These are phyloP conservation scores for Trypanosoma scelopori DNA, from an alignment of 208 protist genomes.

Conservation along the genomic window DNA sequence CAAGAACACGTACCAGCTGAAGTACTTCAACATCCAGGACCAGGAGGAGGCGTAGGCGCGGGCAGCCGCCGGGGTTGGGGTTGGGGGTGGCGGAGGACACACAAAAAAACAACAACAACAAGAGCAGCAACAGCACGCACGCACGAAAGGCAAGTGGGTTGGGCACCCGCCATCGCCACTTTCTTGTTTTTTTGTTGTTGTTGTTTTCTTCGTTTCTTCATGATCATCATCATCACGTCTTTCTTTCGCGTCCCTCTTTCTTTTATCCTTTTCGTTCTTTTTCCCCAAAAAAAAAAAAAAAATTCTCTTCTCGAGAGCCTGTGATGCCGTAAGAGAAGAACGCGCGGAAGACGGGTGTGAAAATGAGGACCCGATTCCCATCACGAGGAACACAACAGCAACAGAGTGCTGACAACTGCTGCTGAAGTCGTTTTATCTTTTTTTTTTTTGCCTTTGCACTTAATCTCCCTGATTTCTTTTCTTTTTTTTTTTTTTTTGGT, in stretches of 20 bases:
- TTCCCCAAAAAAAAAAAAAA: neutral
- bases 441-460: neutral
- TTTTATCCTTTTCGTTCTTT: slow-evolving; percentile 8
- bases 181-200: too few species aligned
- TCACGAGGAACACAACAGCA: too few species aligned
- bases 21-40: slow-evolving; percentile 98
- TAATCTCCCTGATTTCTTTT: neutral
- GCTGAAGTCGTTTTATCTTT: neutral
- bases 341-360: too few species aligned
- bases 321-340: too few species aligned
- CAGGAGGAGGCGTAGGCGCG: slow-evolving; percentile 90
- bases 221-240: too few species aligned
- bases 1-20: slow-evolving; percentile 96
- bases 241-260: neutral
- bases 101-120: neutral
- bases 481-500: neutral
- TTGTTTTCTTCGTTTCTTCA: neutral
- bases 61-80: too few species aligned
- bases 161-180: too few species aligned
- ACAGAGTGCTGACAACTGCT: neutral
- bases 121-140: too few species aligned
- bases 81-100: neutral
- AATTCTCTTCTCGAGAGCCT: too few species aligned
- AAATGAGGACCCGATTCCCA: too few species aligned
- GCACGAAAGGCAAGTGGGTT: too few species aligned